Conservation (phyloP, 176 grass and related monocot species). For the Carex kokanica region DNA sequence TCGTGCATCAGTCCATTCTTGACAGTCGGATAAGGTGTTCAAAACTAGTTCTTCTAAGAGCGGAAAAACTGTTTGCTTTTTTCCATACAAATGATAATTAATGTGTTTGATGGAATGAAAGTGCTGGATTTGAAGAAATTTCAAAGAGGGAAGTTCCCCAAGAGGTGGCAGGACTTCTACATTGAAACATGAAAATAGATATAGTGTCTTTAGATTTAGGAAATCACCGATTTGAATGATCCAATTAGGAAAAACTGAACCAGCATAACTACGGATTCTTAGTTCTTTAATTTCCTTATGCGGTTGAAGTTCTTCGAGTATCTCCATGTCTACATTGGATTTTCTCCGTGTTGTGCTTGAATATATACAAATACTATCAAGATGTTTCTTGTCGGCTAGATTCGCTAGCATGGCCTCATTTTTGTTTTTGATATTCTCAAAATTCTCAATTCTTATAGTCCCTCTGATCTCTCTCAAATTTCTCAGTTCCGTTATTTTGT, state of each 20-base stretch:
- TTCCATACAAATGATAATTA: too few species aligned
- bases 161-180: slow-evolving; percentile 17
- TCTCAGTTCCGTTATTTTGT: slow-evolving; percentile 36
- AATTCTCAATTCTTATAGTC: slow-evolving; percentile 2
- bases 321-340: background rate
- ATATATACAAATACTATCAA: background rate
- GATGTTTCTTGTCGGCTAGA: slow-evolving; percentile 13
- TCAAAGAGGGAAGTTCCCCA: background rate
- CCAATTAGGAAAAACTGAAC: slow-evolving; percentile 20
- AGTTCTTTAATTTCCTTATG: slow-evolving; percentile 24
- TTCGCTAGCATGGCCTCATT: slow-evolving; percentile 27
- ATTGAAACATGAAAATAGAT: background rate
- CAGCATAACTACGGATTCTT: background rate
- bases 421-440: slow-evolving; percentile 28
- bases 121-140: too few species aligned
- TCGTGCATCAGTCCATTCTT: too few species aligned
- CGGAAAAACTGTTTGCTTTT: too few species aligned
- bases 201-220: slow-evolving; percentile 8
- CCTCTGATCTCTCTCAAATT: slow-evolving; percentile 34
- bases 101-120: too few species aligned
- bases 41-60: too few species aligned
- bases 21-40: too few species aligned
- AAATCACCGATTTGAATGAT: background rate
- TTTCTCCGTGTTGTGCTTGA: background rate
- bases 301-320: slow-evolving; percentile 30